Evolutionary conservation across 2,329 filamentous ascomycete species (phyloP), one percentile per base, ranked within the genome.

Genomic region (Elsinoe batatas): DNA sequence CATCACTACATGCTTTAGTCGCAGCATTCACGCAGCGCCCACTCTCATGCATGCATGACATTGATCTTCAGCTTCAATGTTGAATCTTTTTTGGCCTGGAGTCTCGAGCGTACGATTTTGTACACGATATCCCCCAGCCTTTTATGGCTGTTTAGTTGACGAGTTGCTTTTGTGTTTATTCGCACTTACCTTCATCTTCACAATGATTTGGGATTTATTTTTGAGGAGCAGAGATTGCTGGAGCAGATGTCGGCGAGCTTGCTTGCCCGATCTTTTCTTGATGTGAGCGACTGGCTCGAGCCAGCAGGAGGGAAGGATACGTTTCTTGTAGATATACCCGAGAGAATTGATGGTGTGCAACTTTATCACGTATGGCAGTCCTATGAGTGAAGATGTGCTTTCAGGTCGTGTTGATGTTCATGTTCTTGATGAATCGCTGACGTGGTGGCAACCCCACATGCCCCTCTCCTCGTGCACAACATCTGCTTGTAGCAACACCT

Each of bases 41-140:
- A 51, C 37, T 20, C n/a, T 44, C 33, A 38, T 38, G 47, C 35
- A 51, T 38, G 35, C 32, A 51, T 38, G 47, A 51, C 47, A 51
- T 51, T 51, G 47, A 51, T 51, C 33, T 51, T 38, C 33, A 51
- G 47, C 47, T 51, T 51, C 47, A 38, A 51, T 51, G 47, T 37
- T 38, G 18, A 38, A 38, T n/a, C 17, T 38, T 22, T 36, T 49
- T 26, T 15, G 32, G 47, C 47, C 47, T 36, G 47, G 47, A 51
- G 47, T 51, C 15, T 36, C 15, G 17, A 37, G 47, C 33, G 33
- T 26, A 38, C 47, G 17, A 26, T 51, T 18, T 26, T 51, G 26
- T 32, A 35, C 26, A 32, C 32, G 47, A 51, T 36, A 38, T 51
- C 32, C 33, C 13, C 35, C 18, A 37, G 18, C n/a, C 37, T 20